These are phyloP conservation scores for Metarhizium sp. DNA, from an alignment of 2,329 filamentous ascomycete species.

Conservation along the genomic window DNA sequence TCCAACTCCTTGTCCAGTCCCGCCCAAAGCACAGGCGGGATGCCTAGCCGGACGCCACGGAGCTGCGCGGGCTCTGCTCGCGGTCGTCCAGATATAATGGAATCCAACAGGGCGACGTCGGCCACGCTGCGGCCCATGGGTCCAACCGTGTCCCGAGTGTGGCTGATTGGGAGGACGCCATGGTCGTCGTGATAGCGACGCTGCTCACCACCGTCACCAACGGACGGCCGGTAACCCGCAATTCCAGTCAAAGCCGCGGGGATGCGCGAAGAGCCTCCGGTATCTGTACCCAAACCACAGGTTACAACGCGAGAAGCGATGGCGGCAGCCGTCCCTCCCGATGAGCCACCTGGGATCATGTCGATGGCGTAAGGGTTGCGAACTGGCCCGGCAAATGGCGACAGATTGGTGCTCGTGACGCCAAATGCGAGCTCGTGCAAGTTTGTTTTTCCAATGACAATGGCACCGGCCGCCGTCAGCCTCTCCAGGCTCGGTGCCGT, in stretches of 20 bases:
- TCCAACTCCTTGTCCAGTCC: constrained; percentile 8
- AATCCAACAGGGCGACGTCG: constrained; percentile 54
- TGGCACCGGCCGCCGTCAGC: constrained; percentile 15
- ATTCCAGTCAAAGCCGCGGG: constrained; percentile 12
- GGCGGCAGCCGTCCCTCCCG: constrained; percentile 11
- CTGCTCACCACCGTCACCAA: constrained; percentile 9
- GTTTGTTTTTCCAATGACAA: constrained; percentile 38
- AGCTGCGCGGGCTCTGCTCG: constrained; percentile 3
- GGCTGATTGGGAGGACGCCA: constrained; percentile 52
- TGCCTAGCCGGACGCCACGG: constrained; percentile 5
- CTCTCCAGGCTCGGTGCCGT: constrained; percentile 12
- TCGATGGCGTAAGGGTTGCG: constrained; percentile 9
- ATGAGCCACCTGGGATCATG: constrained; percentile 13
- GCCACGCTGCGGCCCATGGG: constrained; percentile 54
- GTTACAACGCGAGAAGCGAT: constrained; percentile 11
- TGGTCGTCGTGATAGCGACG: constrained; percentile 7
- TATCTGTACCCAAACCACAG: constrained; percentile 13
- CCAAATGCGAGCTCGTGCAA: constrained; percentile 30
- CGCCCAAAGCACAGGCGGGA: constrained; percentile 9
- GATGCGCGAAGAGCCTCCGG: constrained; percentile 10
- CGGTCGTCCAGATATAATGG: constrained; percentile 48
- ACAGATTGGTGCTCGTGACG: constrained; percentile 11
- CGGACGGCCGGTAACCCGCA: constrained; percentile 11
- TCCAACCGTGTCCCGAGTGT: constrained; percentile 58
- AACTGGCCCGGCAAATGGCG: constrained; percentile 9